These are phyloP conservation scores for Vaucheria bursata DNA, from an alignment of 352 stramenopile genomes.

Conservation along the genomic window DNA sequence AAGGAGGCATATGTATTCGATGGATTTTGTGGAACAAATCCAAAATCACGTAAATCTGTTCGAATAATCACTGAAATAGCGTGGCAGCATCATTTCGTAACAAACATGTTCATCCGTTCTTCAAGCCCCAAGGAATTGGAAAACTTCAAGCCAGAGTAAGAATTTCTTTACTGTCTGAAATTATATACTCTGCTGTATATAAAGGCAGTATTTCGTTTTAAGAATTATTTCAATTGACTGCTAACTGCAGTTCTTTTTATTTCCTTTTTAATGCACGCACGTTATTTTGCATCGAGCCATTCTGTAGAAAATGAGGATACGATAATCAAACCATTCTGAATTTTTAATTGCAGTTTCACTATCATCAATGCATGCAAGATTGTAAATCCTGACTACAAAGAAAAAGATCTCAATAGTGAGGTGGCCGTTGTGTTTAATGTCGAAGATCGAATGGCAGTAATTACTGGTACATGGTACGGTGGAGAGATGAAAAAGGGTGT, in stretches of 20 bases:
- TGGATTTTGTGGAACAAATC: slow-evolving; percentile 84
- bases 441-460: slow-evolving; percentile 76
- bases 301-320: too few species aligned
- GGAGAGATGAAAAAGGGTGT: slow-evolving; percentile 99
- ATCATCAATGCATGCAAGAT: slow-evolving; percentile 95
- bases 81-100: slow-evolving; percentile 96
- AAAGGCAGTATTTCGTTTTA: too few species aligned
- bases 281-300: too few species aligned
- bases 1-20: slow-evolving; percentile 71
- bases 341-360: slow-evolving; percentile 78
- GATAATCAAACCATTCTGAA: too few species aligned
- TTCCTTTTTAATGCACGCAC: background rate
- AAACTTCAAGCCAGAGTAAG: slow-evolving; percentile 77
- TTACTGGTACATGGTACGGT: slow-evolving; percentile 91
- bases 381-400: slow-evolving; percentile 84
- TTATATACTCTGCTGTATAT: too few species aligned
- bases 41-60: slow-evolving; percentile 82
- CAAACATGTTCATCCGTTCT: slow-evolving; percentile 87
- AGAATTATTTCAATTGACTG: too few species aligned
- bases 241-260: too few species aligned
- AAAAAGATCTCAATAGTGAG: slow-evolving; percentile 84
- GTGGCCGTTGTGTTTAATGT: slow-evolving; percentile 94
- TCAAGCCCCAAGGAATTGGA: slow-evolving; percentile 67
- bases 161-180: too few species aligned
- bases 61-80: slow-evolving; percentile 94